A percentile compares a stretch with the other conserved stretches of the same genome.
Evolutionary conservation across 306 rosid genomes (phyloP).

Genomic region (Trifolium pratense): DNA sequence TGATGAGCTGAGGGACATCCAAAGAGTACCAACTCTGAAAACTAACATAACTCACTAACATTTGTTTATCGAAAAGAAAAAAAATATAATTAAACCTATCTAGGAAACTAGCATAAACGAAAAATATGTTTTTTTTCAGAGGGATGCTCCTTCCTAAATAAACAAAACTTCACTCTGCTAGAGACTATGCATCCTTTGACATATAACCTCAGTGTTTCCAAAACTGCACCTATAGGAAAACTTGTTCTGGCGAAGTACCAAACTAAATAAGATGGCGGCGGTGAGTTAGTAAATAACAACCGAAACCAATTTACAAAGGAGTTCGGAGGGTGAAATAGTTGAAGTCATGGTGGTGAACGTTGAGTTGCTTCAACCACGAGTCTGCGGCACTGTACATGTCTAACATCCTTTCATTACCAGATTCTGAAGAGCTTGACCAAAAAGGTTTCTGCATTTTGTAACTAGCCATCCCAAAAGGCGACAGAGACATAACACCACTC

Average conservation of each 20-base stretch:
- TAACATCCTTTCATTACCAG: slow-evolving; percentile 37
- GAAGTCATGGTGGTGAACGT: slow-evolving; percentile 66
- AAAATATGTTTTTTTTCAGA: background rate
- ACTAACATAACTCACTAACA: background rate
- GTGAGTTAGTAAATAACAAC: slow-evolving; percentile 10
- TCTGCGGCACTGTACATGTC: slow-evolving; percentile 61
- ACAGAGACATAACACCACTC: slow-evolving; percentile 40
- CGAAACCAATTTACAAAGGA: slow-evolving; percentile 39
- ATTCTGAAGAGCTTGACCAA: slow-evolving; percentile 51
- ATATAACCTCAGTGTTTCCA: slow-evolving; percentile 28
- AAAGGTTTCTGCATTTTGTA: slow-evolving; percentile 63
- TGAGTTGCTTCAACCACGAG: slow-evolving; percentile 79
- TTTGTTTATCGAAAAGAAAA: background rate
- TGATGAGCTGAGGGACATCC: background rate
- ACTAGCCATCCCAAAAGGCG: slow-evolving; percentile 67
- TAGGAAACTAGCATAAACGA: slow-evolving; percentile 23
- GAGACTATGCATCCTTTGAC: slow-evolving; percentile 23
- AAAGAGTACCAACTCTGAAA: background rate
- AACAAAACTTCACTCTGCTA: slow-evolving; percentile 21
- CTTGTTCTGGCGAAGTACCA: slow-evolving; percentile 23
- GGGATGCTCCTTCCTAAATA: slow-evolving; percentile 4
- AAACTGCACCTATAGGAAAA: slow-evolving; percentile 23
- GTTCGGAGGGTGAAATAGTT: slow-evolving; percentile 55
- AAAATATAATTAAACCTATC: background rate
- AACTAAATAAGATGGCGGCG: background rate